Conservation (phyloP, 352 stramenopile genomes). For the Phytophthora cryptogea region DNA sequence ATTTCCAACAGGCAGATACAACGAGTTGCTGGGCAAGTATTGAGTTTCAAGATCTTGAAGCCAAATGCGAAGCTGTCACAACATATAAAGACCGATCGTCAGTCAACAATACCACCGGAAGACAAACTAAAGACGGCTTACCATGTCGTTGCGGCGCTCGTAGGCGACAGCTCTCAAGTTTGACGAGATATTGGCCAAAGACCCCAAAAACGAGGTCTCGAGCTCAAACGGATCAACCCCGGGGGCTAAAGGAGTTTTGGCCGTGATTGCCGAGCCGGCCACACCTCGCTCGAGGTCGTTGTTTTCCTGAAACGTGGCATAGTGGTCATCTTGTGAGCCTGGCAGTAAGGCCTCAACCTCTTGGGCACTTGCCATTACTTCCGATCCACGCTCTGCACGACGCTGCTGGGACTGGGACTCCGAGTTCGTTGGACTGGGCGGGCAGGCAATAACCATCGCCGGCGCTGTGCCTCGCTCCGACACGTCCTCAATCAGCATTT, state of each 20-base stretch:
- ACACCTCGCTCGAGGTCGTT: slow-evolving; percentile 53
- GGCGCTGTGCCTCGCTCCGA: slow-evolving; percentile 54
- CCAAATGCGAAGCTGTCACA: slow-evolving; percentile 63
- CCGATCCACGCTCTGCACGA: slow-evolving; percentile 22
- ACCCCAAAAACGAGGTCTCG: slow-evolving; percentile 68
- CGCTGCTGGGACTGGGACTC: slow-evolving; percentile 22
- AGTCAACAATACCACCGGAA: not conserved
- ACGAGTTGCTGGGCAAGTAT: slow-evolving; percentile 76
- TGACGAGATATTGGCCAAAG: slow-evolving; percentile 75
- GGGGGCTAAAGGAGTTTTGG: slow-evolving; percentile 10
- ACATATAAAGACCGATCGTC: not conserved
- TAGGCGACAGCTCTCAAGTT: slow-evolving; percentile 69
- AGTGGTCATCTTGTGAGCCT: slow-evolving; percentile 61
- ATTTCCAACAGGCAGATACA: slow-evolving; percentile 82
- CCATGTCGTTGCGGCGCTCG: slow-evolving; percentile 67
- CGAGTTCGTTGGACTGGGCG: slow-evolving; percentile 25
- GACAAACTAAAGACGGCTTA: slow-evolving; percentile 23
- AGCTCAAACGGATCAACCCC: slow-evolving; percentile 65
- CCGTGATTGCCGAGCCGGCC: slow-evolving; percentile 9
- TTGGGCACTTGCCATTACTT: slow-evolving; percentile 35
- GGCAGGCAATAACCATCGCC: slow-evolving; percentile 48
- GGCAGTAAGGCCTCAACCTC: slow-evolving; percentile 62
- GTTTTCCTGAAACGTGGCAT: slow-evolving; percentile 63
- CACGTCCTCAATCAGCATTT: slow-evolving; percentile 85
- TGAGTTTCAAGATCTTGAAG: slow-evolving; percentile 64